Base-by-base conservation (phyloP, 306 rosid species). In the Cucurbita maxima region DNA sequence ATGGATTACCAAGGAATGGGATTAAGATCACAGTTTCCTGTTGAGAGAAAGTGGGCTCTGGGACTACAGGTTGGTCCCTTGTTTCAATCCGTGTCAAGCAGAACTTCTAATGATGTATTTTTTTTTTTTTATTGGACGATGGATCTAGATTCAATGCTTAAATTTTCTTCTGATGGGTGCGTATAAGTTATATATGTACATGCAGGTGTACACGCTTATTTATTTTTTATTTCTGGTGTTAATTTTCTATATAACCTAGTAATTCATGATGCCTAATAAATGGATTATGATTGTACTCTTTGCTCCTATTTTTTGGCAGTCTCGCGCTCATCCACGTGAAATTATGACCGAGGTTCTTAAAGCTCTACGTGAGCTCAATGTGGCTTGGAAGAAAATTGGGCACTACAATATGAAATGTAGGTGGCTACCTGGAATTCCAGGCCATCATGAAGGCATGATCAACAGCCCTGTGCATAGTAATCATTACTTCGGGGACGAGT, bases 381-480 rank as follows among this genome's bases (percentile, higher is more conserved):
- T 94, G 59, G 77, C 88, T 73, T 94, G 99, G 99, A 94, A 94
- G 87, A 94, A 91, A 84, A 91, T 94, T 68, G 99, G 97, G 3
- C 95, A 85, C 82, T 94, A 94, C 85, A 94, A 90, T 84, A 87
- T 90, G 96, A 94, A 94, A 85, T 94, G 98, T 72, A 83, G 90
- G 84, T 94, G 98, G 98, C 77, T 82, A 53, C 85, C 84, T 36
- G 88, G 84, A 68, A 58, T 75, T 75, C 82, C 88, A 53, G 87
- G 84, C 75, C 90, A 83, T 36, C 84, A 73, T 5, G 94, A 88
- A 79, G 98, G 84, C 85, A 93, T 87, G 90, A 61, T 83, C 6
- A 87, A 86, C 82, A 84, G 80, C 83, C 69, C 82, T 53, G 82
- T 83, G 77, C 85, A 78, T 64, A 56, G 59, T 73, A 84, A 88